Evolutionary conservation across 441 rosid genomes (phyloP).

Genomic region (Gossypium schwendimanii): DNA sequence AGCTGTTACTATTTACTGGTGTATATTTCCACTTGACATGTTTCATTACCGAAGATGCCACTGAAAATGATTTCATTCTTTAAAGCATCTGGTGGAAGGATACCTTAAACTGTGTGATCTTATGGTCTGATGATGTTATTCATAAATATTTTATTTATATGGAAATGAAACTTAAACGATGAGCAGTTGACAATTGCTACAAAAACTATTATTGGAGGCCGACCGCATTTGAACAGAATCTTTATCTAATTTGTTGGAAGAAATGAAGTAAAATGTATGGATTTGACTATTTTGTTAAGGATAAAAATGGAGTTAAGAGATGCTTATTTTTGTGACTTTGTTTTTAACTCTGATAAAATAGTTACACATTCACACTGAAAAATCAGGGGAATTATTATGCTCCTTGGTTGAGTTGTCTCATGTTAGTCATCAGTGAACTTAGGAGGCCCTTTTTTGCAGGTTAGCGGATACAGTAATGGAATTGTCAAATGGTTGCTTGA

Average conservation of each 20-base stretch:
- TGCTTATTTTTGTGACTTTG: not conserved
- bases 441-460: conserved; percentile 20
- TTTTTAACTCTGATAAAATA: not conserved
- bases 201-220: not conserved
- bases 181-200: not conserved
- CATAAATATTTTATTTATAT: not conserved
- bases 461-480: conserved; percentile 30
- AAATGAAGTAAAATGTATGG: not conserved
- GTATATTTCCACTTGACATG: not conserved
- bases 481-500: conserved; percentile 59
- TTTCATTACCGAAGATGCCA: not conserved
- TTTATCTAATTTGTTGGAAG: not conserved
- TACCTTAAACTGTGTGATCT: not conserved
- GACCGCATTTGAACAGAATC: not conserved
- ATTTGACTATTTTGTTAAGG: not conserved
- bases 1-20: not conserved
- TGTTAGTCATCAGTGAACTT: not conserved
- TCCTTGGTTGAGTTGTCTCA: not conserved
- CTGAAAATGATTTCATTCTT: not conserved
- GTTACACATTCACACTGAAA: not conserved
- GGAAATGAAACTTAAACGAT: not conserved
- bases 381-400: not conserved
- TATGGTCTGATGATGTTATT: not conserved
- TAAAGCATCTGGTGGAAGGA: not conserved
- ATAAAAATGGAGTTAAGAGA: not conserved